Percentiles rank a stretch among this genome's conserved stretches.
phyloP scores from a whole-genome alignment of 345 rosid genomes.

The Brassica napus region Da-Ae NC_063434.1:7918001-7918500 shows the following conservation, averaged over 20 bases:
- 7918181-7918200: constrained; percentile 51
- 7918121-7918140: background rate
- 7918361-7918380: constrained; percentile 45
- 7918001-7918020: background rate
- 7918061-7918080: background rate
- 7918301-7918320: constrained; percentile 49
- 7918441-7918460: background rate
- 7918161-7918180: background rate
- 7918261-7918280: background rate
- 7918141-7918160: background rate
- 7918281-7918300: constrained; percentile 43
- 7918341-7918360: background rate
- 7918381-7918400: constrained; percentile 60
- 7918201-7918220: background rate
- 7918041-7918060: background rate
- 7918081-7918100: background rate
- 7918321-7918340: background rate
- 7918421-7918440: background rate
- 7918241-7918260: background rate
- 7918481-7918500: constrained; percentile 47
- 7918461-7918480: constrained; percentile 48
- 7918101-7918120: background rate
- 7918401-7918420: background rate
- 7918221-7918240: constrained; percentile 5
- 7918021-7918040: too few relatives aligned